A percentile compares a stretch with the other conserved stretches of the same genome.
These are phyloP conservation scores for Yamadazyma trypodendri DNA, from an alignment of 1,139 yeast genomes.

Conservation along the genomic window DNA sequence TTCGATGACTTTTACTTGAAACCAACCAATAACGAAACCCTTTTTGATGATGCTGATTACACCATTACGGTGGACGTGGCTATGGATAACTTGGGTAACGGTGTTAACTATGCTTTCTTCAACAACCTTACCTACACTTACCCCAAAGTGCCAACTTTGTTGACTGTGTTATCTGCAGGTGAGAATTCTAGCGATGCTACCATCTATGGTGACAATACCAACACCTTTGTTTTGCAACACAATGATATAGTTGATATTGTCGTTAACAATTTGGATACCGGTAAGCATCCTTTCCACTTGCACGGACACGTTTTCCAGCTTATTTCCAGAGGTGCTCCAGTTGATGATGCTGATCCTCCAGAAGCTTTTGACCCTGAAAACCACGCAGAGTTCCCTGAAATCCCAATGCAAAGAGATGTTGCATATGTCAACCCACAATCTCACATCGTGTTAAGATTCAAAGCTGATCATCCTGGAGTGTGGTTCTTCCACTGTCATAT, in stretches of 20 bases:
- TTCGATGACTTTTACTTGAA: conserved; percentile 58
- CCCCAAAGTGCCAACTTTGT: conserved; percentile 67
- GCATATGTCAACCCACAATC: conserved; percentile 65
- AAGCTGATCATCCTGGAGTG: conserved; percentile 84
- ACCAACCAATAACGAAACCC: conserved; percentile 40
- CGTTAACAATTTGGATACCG: conserved; percentile 74
- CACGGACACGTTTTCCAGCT: conserved; percentile 87
- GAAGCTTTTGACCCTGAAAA: conserved; percentile 46
- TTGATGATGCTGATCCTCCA: conserved; percentile 52
- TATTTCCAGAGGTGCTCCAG: conserved; percentile 55
- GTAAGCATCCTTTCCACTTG: conserved; percentile 90
- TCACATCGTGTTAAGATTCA: conserved; percentile 62
- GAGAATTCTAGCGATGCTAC: conserved; percentile 43
- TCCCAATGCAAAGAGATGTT: conserved; percentile 67
- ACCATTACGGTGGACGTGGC: conserved; percentile 56
- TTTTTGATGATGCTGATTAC: conserved; percentile 59
- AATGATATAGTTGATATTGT: conserved; percentile 70
- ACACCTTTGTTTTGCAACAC: conserved; percentile 57
- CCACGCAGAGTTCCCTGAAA: conserved; percentile 56
- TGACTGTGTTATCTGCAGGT: conserved; percentile 54
- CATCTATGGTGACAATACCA: conserved; percentile 69
- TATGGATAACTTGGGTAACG: conserved; percentile 71
- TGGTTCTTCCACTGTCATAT: conserved; percentile 95
- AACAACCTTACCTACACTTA: conserved; percentile 60
- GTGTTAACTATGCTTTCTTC: conserved; percentile 74